These are phyloP conservation scores for Candida sp. DNA, from an alignment of 1,139 yeast genomes.

Conservation along the genomic window DNA sequence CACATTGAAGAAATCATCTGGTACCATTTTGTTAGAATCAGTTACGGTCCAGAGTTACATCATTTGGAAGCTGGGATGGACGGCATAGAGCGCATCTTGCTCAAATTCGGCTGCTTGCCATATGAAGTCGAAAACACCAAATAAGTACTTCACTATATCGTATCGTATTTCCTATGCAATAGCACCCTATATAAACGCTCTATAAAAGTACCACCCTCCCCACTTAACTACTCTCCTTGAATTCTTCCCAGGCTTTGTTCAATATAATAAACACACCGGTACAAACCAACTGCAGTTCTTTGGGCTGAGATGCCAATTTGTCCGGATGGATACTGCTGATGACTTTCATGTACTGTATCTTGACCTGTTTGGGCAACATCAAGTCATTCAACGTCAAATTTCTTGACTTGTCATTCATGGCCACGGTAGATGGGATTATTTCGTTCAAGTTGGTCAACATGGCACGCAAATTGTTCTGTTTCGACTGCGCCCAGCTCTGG, in stretches of 20 bases:
- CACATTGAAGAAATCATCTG: constrained; percentile 65
- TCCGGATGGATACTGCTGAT: constrained; percentile 96
- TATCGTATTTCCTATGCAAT: too few species aligned
- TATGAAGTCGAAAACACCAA: constrained; percentile 19
- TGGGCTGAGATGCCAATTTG: constrained; percentile 54
- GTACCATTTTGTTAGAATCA: constrained; percentile 65
- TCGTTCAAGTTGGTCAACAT: constrained; percentile 68
- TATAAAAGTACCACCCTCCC: too few species aligned
- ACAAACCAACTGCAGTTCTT: constrained; percentile 84
- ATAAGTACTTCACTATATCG: background rate
- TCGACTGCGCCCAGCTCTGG: constrained; percentile 67
- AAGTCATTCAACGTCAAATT: constrained; percentile 63
- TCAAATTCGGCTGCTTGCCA: constrained; percentile 48
- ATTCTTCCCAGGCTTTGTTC: constrained; percentile 91
- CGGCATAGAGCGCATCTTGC: constrained; percentile 62
- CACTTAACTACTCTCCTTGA: constrained; percentile 40
- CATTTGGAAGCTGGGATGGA: constrained; percentile 67
- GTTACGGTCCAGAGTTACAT: constrained; percentile 67
- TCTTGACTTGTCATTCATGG: constrained; percentile 37
- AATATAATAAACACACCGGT: constrained; percentile 84
- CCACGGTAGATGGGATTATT: constrained; percentile 62
- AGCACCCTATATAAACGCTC: too few species aligned
- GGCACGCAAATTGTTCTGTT: constrained; percentile 79
- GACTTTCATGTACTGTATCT: constrained; percentile 88
- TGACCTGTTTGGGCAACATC: constrained; percentile 91